A percentile compares a stretch with the other conserved stretches of the same genome.
phyloP scores from a whole-genome alignment of 805 yeast species.

The Suhomyces sp. region DNA sequence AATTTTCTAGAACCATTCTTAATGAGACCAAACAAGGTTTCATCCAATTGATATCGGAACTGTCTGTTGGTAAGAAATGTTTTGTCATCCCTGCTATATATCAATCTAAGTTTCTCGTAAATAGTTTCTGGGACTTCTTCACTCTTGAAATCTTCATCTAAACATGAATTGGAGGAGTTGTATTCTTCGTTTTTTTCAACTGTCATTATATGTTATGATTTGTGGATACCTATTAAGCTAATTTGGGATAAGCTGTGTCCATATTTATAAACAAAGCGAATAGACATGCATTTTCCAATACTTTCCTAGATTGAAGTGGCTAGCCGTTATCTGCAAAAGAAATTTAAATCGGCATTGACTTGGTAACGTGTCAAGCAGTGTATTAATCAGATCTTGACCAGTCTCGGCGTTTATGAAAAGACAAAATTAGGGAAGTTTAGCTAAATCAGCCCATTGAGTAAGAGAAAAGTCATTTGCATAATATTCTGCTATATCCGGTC shows the following conservation, averaged over 20 bases:
- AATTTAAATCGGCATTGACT: background rate
- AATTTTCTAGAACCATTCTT: background rate
- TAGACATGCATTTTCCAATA: background rate
- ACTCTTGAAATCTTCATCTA: background rate
- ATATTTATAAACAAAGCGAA: background rate
- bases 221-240: background rate
- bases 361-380: background rate
- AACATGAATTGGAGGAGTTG: conserved; percentile 3
- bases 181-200: background rate
- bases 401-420: background rate
- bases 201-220: background rate
- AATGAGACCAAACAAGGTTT: background rate
- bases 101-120: conserved; percentile 25
- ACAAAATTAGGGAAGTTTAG: background rate
- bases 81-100: conserved; percentile 23
- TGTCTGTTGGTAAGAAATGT: conserved; percentile 13
- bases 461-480: background rate
- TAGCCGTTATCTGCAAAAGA: background rate
- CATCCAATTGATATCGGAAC: conserved; percentile 2
- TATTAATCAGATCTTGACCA: background rate
- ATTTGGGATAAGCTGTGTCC: background rate
- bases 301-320: background rate
- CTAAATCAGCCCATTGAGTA: background rate
- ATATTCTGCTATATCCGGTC: background rate
- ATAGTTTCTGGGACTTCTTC: conserved; percentile 14